Conservation (phyloP, 129 eudicot genomes). For the Arctium lappa region DNA sequence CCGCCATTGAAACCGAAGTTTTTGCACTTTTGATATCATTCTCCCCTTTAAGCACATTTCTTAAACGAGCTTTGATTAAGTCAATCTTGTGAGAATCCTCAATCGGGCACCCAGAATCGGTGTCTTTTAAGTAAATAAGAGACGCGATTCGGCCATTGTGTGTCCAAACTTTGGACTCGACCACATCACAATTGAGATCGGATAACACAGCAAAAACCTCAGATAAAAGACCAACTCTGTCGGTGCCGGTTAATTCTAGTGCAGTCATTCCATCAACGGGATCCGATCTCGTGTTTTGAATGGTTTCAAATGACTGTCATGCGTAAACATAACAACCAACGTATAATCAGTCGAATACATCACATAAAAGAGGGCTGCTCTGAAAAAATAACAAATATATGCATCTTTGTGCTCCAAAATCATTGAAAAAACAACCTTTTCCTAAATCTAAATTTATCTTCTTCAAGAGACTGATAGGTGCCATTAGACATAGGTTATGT, state of each 20-base stretch:
- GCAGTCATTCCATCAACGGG: slow-evolving; percentile 52
- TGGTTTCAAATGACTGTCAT: slow-evolving; percentile 54
- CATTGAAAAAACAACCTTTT: no score
- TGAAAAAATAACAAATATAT: no score
- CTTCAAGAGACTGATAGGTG: no score
- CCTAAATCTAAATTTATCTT: no score
- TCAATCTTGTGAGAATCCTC: slow-evolving; percentile 44
- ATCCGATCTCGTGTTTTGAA: slow-evolving; percentile 37
- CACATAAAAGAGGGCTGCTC: no score
- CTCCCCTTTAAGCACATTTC: slow-evolving; percentile 64
- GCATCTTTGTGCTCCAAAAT: no score
- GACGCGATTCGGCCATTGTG: slow-evolving; percentile 75
- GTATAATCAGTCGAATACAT: background rate
- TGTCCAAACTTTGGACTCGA: slow-evolving; percentile 74
- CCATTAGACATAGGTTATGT: no score
- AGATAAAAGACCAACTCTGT: slow-evolving; percentile 56
- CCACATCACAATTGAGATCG: slow-evolving; percentile 49
- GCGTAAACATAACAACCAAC: background rate
- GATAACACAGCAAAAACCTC: slow-evolving; percentile 66
- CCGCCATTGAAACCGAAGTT: slow-evolving; percentile 45
- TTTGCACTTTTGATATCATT: slow-evolving; percentile 58
- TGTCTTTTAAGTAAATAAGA: slow-evolving; percentile 52
- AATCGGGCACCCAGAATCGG: slow-evolving; percentile 44
- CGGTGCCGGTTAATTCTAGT: slow-evolving; percentile 59
- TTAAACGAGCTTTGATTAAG: slow-evolving; percentile 37